Evolutionary conservation across 805 yeast genomes (phyloP).

Genomic region (Peterozyma toletana): DNA sequence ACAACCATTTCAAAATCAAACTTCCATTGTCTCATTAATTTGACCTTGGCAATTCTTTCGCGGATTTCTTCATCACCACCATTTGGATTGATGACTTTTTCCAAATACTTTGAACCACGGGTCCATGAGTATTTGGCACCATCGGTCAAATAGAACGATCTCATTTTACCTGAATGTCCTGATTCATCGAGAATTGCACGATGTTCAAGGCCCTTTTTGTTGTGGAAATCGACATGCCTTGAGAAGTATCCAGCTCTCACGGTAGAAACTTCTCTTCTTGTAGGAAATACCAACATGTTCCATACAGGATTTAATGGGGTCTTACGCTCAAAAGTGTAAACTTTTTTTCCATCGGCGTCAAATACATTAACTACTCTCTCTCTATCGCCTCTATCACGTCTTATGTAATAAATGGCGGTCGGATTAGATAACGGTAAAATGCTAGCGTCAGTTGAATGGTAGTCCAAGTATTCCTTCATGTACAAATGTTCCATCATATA

Average conservation of each 20-base stretch:
- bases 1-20: constrained; percentile 53
- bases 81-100: constrained; percentile 44
- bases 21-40: constrained; percentile 49
- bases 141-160: constrained; percentile 42
- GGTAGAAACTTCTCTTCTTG: constrained; percentile 41
- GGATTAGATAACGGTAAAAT: constrained; percentile 30
- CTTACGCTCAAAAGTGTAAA: constrained; percentile 45
- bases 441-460: constrained; percentile 31
- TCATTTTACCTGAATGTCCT: constrained; percentile 29
- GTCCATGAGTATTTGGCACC: constrained; percentile 54
- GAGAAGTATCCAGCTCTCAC: constrained; percentile 40
- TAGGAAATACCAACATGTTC: constrained; percentile 39
- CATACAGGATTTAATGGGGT: constrained; percentile 42
- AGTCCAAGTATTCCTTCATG: constrained; percentile 28
- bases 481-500: constrained; percentile 35
- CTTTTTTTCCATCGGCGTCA: constrained; percentile 30
- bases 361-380: constrained; percentile 42
- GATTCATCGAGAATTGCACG: constrained; percentile 31
- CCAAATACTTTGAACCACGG: constrained; percentile 42
- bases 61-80: constrained; percentile 51
- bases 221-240: constrained; percentile 43
- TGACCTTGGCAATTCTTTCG: constrained; percentile 45
- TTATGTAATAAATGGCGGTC: constrained; percentile 36
- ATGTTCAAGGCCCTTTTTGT: constrained; percentile 35
- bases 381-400: constrained; percentile 41